phyloP scores from a whole-genome alignment of 192 early-diverging fungal species.

The Backusella circina region DNA sequence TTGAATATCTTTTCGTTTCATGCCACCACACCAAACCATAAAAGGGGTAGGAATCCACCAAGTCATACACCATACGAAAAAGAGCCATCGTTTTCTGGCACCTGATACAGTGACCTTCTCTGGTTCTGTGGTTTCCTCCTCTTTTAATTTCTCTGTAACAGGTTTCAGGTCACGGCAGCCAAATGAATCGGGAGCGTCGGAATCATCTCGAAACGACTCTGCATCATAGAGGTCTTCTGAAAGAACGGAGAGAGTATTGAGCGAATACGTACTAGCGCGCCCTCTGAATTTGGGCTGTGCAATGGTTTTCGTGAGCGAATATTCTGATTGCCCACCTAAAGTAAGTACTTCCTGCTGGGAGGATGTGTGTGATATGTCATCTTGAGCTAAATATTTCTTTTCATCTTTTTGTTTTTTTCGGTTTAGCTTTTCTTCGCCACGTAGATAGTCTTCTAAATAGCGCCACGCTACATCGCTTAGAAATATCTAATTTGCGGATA shows the following conservation, averaged over 20 bases:
- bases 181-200: slow-evolving; percentile 13
- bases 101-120: slow-evolving; percentile 40
- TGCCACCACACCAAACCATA: slow-evolving; percentile 69
- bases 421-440: slow-evolving; percentile 60
- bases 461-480: slow-evolving; percentile 79
- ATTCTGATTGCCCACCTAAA: background rate
- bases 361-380: slow-evolving; percentile 21
- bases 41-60: slow-evolving; percentile 78
- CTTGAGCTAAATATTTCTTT: slow-evolving; percentile 21
- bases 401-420: slow-evolving; percentile 30
- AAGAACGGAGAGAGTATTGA: slow-evolving; percentile 15
- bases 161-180: slow-evolving; percentile 4
- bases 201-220: slow-evolving; percentile 12
- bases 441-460: slow-evolving; percentile 76
- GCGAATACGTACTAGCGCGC: background rate
- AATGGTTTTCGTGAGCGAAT: background rate
- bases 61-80: slow-evolving; percentile 71
- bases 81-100: slow-evolving; percentile 78
- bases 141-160: slow-evolving; percentile 7
- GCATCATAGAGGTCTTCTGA: slow-evolving; percentile 16
- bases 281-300: background rate
- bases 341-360: background rate
- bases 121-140: slow-evolving; percentile 36
- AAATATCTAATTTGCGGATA: slow-evolving; percentile 59
- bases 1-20: slow-evolving; percentile 74